Evolutionary conservation across 2,329 filamentous ascomycete genomes (phyloP), one percentile per base, ranked within the genome.

Genomic region (Hymenotorrendiella dingleyae): DNA sequence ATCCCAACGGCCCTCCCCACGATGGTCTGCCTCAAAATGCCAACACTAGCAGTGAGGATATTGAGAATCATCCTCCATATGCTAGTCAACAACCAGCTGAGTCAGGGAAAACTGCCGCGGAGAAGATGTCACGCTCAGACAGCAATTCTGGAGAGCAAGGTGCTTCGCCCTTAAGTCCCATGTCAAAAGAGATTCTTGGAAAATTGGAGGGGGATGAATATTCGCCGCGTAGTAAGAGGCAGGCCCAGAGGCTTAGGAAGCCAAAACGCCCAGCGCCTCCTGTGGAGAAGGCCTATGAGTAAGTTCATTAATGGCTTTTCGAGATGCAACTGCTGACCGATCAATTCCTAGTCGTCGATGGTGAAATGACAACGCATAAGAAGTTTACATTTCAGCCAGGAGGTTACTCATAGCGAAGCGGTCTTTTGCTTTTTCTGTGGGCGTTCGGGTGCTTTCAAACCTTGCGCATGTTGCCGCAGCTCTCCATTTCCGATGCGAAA

Each of bases 181-280:
- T 49, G 10, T 60, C 59, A 23, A 47, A 48, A 34, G 55, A 58
- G 28, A 55, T 57, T 23, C 46, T 60, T 27, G 56, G 52, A 8
- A 55, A 59, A 45, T 47, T 58, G 33, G 32, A 34, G 10, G 22
- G n/a, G n/a, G n/a, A n/a, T n/a, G n/a, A n/a, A n/a, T n/a, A n/a
- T n/a, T n/a, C n/a, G n/a, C n/a, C n/a, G n/a, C n/a, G n/a, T n/a
- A n/a, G n/a, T n/a, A n/a, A n/a, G n/a, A n/a, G n/a, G n/a, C n/a
- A n/a, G n/a, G n/a, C n/a, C n/a, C n/a, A n/a, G n/a, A n/a, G n/a
- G n/a, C n/a, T n/a, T n/a, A n/a, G n/a, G n/a, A n/a, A n/a, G n/a
- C 32, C 32, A 21, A 34, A 34, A n/a, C 32, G 32, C 4, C 32
- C 32, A 17, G 32, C 32, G 14, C 32, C 32, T n/a, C n/a, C n/a